Evolutionary conservation across 768 basidiomycete genomes (phyloP).

Genomic region (Xerocomellus chrysenteron): DNA sequence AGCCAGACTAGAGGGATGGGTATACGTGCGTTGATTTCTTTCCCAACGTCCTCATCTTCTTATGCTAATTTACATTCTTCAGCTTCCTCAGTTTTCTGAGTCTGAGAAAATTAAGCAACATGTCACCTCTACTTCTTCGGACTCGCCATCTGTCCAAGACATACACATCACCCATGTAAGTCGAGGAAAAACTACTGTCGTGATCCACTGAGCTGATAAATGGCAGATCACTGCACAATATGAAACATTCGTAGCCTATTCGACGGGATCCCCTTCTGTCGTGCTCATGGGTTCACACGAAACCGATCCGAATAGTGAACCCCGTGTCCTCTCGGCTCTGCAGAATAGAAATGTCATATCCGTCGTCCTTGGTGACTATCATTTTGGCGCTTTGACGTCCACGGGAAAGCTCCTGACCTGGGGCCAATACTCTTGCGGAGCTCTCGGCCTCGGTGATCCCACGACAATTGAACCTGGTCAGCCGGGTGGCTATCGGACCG

Average conservation of each 20-base stretch:
- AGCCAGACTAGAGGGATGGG: conserved; percentile 50
- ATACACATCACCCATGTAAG: conserved; percentile 80
- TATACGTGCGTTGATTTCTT: conserved; percentile 58
- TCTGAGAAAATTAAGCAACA: conserved; percentile 47
- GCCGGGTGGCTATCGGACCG: conserved; percentile 57
- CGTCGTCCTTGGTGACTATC: conserved; percentile 90
- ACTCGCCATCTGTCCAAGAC: conserved; percentile 40
- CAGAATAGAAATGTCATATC: conserved; percentile 82
- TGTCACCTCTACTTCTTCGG: conserved; percentile 41
- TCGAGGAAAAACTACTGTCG: neutral
- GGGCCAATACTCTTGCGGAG: conserved; percentile 76
- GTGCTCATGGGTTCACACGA: conserved; percentile 67
- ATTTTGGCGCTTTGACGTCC: conserved; percentile 80
- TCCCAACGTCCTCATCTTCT: neutral
- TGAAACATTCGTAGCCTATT: conserved; percentile 77
- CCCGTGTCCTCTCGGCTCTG: conserved; percentile 67
- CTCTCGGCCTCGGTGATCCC: conserved; percentile 85
- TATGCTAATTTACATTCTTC: conserved; percentile 1
- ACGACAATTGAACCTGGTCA: conserved; percentile 46
- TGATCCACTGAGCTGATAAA: conserved; percentile 1
- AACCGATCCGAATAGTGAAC: conserved; percentile 44
- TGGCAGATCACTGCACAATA: conserved; percentile 82
- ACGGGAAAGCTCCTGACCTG: conserved; percentile 77
- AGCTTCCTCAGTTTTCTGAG: conserved; percentile 80
- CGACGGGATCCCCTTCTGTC: conserved; percentile 65